These are phyloP conservation scores for Erythrobasidium hasegawianum DNA, from an alignment of 1,284 basidiomycete species.

Conservation along the genomic window DNA sequence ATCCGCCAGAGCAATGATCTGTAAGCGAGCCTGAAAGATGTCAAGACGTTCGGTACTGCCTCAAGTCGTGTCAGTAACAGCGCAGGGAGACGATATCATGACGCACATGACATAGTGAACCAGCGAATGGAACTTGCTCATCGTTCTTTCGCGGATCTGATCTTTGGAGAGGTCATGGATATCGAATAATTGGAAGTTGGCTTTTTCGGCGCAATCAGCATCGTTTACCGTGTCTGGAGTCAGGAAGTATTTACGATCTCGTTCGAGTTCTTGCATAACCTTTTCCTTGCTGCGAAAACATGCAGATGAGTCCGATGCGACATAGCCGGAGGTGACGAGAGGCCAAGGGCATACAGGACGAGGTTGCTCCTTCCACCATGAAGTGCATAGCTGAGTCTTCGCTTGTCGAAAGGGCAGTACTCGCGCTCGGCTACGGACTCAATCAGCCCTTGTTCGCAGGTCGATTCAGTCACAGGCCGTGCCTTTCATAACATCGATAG, in stretches of 20 bases:
- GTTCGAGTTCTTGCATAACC: constrained; percentile 54
- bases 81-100: too few species aligned
- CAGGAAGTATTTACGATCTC: constrained; percentile 6
- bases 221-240: too few species aligned
- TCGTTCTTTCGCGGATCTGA: constrained; percentile 54
- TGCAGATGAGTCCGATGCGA: not conserved
- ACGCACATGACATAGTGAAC: constrained; percentile 54
- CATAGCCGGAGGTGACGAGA: not conserved
- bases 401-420: constrained; percentile 50
- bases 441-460: constrained; percentile 38
- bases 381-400: constrained; percentile 50
- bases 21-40: constrained; percentile 55
- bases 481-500: not conserved
- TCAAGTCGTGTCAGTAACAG: too few species aligned
- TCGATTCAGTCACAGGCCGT: not conserved
- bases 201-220: too few species aligned
- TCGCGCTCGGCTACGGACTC: constrained; percentile 50
- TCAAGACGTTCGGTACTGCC: constrained; percentile 53
- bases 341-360: not conserved
- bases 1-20: constrained; percentile 54
- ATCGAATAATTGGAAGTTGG: constrained; percentile 55
- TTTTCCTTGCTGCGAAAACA: constrained; percentile 48
- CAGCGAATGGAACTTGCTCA: constrained; percentile 50
- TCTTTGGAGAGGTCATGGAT: constrained; percentile 58
- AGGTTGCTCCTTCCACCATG: constrained; percentile 48